Evolutionary conservation across 768 basidiomycete species (phyloP), one percentile per base, ranked within the genome.

Genomic region (Lactarius deliciosus): DNA sequence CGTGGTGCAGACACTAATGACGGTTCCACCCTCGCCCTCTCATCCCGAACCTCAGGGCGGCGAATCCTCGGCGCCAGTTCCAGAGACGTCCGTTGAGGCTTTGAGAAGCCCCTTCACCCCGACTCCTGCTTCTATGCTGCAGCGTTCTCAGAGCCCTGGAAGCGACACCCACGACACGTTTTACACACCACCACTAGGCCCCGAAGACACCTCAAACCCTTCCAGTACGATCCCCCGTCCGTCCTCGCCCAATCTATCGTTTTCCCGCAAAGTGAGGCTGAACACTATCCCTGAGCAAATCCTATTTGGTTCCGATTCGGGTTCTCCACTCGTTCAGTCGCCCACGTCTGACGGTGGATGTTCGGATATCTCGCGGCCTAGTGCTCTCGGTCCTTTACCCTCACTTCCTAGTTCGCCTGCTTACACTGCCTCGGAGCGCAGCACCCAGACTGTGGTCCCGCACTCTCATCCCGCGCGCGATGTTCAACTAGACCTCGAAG

Each of bases 91-190:
- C 20, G 41, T 34, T 2, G 59, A 55, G 4, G 1, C 25, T 34
- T 20, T 64, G 28, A 8, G 4, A 18, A 67, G 62, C 30, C 66
- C 66, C 3, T 45, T 60, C 43, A 68, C 66, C 15, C 62, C 66
- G 1, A 68, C 66, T 18, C 66, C 63, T 13, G 53, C 25, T 55
- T 68, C 63, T 2, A 30, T 68, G 32, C 58, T 16, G 8, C 25
- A 7, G 9, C 20, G 2, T 36, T 36, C 53, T 55, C 57, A 25
- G 18, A 55, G n/a, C 13, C 11, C 63, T 28, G 30, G 43, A 20
- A 41, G 18, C 25, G 15, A 41, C 2, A 5, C 30, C 9, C 18
- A 58, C 38, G 8, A 18, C 10, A 20, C 66, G 25, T 67, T 60
- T 22, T 18, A 60, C 28, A 60, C 66, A 6, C 15, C 58, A 22